Base-by-base conservation (phyloP, 768 basidiomycete genomes). In the Amanita subjunquillea region DNA sequence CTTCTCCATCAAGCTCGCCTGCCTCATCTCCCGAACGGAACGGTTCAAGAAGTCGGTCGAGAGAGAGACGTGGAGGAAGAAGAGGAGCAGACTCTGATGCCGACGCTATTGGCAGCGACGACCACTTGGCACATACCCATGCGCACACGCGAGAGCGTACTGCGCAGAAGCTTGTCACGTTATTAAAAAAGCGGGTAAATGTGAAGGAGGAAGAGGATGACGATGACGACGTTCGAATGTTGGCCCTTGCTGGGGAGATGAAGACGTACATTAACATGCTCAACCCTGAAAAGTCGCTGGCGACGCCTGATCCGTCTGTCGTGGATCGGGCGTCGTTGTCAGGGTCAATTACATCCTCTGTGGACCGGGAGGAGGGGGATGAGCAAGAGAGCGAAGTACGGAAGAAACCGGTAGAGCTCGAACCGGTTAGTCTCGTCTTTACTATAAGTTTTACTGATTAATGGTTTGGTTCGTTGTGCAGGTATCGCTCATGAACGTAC, bases 401-500 rank as follows among this genome's bases (percentile, higher is more conserved):
- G 46, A 38, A 54, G 53, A 47, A 29, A 27, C 25, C 7, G 4
- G 5, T 39, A 4, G 34, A 46, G 9, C 32, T 12, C 2, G 22
- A 37, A 43, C 25, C 34, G 25, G 53, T 54, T 29, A 40, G 53
- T 54, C 8, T 27, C 34, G 29, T 37, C 10, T 40, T 25, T 47
- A 4, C 6, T 39, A 15, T 47, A 27, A 3, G 4, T 17, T 27
- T 15, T 4, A 15, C 7, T n/a, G 13, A 22, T 9, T 40, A 13
- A 17, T 45, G 8, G 48, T 55, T 48, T 15, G 12, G 49, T 54
- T 34, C 10, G 5, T 9, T 54, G 48, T 32, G 27, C 25, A 51
- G 63, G 62, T 49, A 61, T 58, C 57, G 4, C 34, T 60, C 53
- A 61, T 75, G 39, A 72, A 72, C 68, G 58, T 80, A 58, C 74